phyloP scores from a whole-genome alignment of 805 yeast species.

The Candida mattraensis region DNA sequence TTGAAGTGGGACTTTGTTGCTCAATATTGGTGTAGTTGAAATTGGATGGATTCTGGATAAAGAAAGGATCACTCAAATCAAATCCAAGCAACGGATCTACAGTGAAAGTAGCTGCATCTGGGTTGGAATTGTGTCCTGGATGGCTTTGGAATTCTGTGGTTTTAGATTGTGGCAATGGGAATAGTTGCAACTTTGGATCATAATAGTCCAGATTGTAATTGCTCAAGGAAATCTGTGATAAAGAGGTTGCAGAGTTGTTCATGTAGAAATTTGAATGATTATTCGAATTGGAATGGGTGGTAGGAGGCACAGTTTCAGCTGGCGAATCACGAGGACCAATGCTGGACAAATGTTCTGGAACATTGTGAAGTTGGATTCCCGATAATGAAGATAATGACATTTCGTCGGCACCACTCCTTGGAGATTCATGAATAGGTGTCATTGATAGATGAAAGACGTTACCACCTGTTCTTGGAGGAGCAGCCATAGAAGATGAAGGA shows the following conservation, averaged over 20 bases:
- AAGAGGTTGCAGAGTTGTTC: constrained; percentile 13
- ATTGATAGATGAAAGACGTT: constrained; percentile 12
- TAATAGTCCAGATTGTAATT: constrained; percentile 27
- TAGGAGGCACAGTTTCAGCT: constrained; percentile 1
- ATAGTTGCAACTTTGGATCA: constrained; percentile 22
- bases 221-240: constrained; percentile 21
- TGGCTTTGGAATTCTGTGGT: constrained; percentile 2
- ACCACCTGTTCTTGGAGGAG: neutral
- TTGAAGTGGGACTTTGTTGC: constrained; percentile 1
- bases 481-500: too few species aligned
- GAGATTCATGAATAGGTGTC: constrained; percentile 14
- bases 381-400: constrained; percentile 12
- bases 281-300: neutral
- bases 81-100: constrained; percentile 42
- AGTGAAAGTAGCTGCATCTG: constrained; percentile 15
- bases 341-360: constrained; percentile 18
- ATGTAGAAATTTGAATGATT: constrained; percentile 9
- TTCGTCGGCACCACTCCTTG: constrained; percentile 2
- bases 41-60: constrained; percentile 50
- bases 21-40: constrained; percentile 33
- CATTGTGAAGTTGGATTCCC: constrained; percentile 19
- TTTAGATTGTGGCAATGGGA: constrained; percentile 19
- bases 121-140: constrained; percentile 7
- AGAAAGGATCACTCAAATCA: constrained; percentile 49
- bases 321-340: neutral